Percentiles rank a stretch among this genome's conserved stretches.
phyloP scores from a whole-genome alignment of 148 eudicot genomes.

The Dianthus caryophyllus region DNA sequence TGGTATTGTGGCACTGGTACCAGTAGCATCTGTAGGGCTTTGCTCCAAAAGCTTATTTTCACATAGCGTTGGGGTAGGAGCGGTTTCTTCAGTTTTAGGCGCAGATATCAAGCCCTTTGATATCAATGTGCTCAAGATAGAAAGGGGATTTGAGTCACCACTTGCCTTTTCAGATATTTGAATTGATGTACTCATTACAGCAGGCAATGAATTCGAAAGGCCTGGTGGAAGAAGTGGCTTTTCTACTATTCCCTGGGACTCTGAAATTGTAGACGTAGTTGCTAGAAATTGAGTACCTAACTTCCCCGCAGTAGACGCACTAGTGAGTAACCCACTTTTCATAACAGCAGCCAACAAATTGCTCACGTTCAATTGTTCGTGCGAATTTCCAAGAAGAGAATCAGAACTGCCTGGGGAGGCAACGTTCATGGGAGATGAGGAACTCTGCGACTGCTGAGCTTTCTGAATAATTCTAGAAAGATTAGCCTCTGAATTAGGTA shows the following conservation, averaged over 20 bases:
- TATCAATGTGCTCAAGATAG: constrained; percentile 72
- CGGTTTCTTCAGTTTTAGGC: constrained; percentile 44
- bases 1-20: constrained; percentile 24
- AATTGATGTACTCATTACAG: constrained; percentile 24
- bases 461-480: constrained; percentile 34
- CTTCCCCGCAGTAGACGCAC: constrained; percentile 27
- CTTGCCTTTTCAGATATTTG: constrained; percentile 31
- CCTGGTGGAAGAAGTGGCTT: constrained; percentile 35
- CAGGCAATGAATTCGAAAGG: constrained; percentile 30
- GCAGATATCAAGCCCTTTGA: constrained; percentile 80
- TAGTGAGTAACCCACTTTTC: constrained; percentile 45
- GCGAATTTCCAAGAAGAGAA: constrained; percentile 30
- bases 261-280: constrained; percentile 19
- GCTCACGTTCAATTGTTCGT: constrained; percentile 43
- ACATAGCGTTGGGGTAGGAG: constrained; percentile 23
- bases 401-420: constrained; percentile 34
- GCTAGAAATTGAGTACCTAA: constrained; percentile 33
- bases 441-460: constrained; percentile 28
- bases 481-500: constrained; percentile 29
- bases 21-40: constrained; percentile 26
- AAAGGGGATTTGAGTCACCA: constrained; percentile 47
- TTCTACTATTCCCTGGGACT: constrained; percentile 36
- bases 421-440: constrained; percentile 24
- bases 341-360: constrained; percentile 55
- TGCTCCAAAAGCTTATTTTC: constrained; percentile 20